Percentiles rank a stretch among this genome's conserved stretches.
Evolutionary conservation across 225 moss, liverwort and hornwort species (phyloP).

Genomic region (Rhytidiadelphus loreus): DNA sequence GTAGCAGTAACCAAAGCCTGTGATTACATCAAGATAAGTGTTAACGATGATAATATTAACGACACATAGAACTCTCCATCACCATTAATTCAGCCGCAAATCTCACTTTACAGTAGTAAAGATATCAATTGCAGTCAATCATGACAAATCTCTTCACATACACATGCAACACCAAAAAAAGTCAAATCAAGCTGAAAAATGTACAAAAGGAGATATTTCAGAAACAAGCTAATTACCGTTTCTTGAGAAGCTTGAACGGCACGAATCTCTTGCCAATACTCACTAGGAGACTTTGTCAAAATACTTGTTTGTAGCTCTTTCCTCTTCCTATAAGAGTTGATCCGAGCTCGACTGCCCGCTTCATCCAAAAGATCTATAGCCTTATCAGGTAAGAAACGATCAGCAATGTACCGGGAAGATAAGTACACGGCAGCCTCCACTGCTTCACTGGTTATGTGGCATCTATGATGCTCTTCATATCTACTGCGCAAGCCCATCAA

Average conservation of each 20-base stretch:
- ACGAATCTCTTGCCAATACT: conserved; percentile 91
- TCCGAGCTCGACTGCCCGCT: conserved; percentile 90
- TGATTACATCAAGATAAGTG: neutral
- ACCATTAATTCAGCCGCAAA: neutral
- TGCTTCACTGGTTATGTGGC: conserved; percentile 83
- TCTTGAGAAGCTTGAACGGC: conserved; percentile 85
- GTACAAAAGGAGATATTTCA: neutral
- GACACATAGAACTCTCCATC: neutral
- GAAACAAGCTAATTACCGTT: conserved; percentile 31
- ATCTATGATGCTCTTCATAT: conserved; percentile 89
- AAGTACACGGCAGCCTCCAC: conserved; percentile 89
- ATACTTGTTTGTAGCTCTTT: conserved; percentile 83
- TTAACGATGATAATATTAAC: neutral
- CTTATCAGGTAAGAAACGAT: conserved; percentile 93
- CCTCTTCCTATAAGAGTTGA: conserved; percentile 64
- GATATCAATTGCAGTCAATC: neutral
- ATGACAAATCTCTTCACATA: neutral
- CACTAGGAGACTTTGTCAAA: conserved; percentile 66
- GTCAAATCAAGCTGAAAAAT: neutral
- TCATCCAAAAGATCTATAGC: conserved; percentile 96
- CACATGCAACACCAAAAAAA: neutral
- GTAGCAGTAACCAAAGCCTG: conserved; percentile 43
- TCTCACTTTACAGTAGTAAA: neutral
- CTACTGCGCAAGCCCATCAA: conserved; percentile 78
- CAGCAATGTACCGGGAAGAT: conserved; percentile 81